A percentile compares a stretch with the other conserved stretches of the same genome.
These are phyloP conservation scores for Thoreauomyces humboldtii DNA, from an alignment of 192 early-diverging fungal genomes.

Conservation along the genomic window DNA sequence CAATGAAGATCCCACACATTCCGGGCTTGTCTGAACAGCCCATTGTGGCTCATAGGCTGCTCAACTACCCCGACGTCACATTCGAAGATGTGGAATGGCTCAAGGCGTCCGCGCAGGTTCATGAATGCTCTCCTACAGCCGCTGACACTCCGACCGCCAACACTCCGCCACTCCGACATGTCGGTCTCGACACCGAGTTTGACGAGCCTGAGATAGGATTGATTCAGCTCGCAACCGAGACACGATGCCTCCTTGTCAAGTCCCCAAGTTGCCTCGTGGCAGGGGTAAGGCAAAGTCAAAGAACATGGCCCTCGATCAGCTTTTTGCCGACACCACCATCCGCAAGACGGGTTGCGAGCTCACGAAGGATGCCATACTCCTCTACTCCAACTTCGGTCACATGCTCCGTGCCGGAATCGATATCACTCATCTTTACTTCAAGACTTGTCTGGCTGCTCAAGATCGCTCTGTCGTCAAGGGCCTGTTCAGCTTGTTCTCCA, in stretches of 20 bases:
- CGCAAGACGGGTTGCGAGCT: slow-evolving; percentile 23
- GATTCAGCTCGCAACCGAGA: slow-evolving; percentile 17
- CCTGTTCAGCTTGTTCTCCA: slow-evolving; percentile 13
- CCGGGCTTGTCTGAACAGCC: too few relatives aligned
- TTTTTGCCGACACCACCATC: slow-evolving; percentile 6
- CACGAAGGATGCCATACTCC: slow-evolving; percentile 19
- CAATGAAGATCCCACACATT: too few relatives aligned
- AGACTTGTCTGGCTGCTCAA: background rate
- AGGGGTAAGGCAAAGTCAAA: too few relatives aligned
- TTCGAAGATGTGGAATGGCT: too few relatives aligned
- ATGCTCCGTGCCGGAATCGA: slow-evolving; percentile 14
- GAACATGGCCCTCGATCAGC: slow-evolving; percentile 12
- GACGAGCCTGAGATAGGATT: slow-evolving; percentile 16
- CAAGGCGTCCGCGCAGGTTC: too few relatives aligned
- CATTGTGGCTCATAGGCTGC: too few relatives aligned
- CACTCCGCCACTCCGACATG: too few relatives aligned
- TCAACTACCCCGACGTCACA: too few relatives aligned
- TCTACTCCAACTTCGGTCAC: slow-evolving; percentile 17
- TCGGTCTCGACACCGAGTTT: slow-evolving; percentile 23
- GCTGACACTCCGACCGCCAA: too few relatives aligned
- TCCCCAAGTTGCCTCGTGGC: too few relatives aligned
- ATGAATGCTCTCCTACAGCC: too few relatives aligned
- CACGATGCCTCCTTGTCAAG: slow-evolving; percentile 16
- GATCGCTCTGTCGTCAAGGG: background rate
- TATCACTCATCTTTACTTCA: slow-evolving; percentile 18